Conservation (phyloP, 2,329 filamentous ascomycete species). For the Chaetothyriales sp. region DNA sequence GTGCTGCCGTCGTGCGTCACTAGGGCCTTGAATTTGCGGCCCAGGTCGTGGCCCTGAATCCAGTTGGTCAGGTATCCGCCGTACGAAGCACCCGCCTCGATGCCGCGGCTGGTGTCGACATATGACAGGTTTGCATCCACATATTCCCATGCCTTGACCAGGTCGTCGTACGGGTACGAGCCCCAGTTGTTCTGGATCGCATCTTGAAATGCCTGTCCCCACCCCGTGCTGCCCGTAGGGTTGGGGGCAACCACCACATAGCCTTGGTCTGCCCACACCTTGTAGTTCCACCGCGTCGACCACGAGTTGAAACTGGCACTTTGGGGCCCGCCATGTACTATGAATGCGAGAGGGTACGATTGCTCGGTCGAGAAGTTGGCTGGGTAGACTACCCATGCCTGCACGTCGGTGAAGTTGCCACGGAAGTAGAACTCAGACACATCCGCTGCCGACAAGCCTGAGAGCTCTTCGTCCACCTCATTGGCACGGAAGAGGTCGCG, state of each 20-base stretch:
- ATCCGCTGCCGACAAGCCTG: conserved; percentile 22
- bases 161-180: conserved; percentile 65
- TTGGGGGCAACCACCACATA: conserved; percentile 73
- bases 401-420: conserved; percentile 24
- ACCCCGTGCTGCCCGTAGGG: conserved; percentile 69
- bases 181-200: conserved; percentile 73
- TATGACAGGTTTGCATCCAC: conserved; percentile 32
- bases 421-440: conserved; percentile 25
- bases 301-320: conserved; percentile 60
- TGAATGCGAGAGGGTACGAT: conserved; percentile 63
- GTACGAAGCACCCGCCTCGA: conserved; percentile 28
- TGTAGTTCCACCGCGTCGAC: conserved; percentile 75
- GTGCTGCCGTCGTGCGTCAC: conserved; percentile 83
- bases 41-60: conserved; percentile 76
- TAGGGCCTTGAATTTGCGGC: conserved; percentile 71
- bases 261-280: conserved; percentile 73
- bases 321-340: conserved; percentile 75
- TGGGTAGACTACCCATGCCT: conserved; percentile 29
- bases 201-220: conserved; percentile 62
- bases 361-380: conserved; percentile 49
- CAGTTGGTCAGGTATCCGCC: conserved; percentile 47
- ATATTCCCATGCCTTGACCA: conserved; percentile 64
- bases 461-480: conserved; percentile 25
- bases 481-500: conserved; percentile 24
- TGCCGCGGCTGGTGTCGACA: conserved; percentile 25